phyloP scores from a whole-genome alignment of 1,284 basidiomycete genomes.

The Leccinum pachyderme region DNA sequence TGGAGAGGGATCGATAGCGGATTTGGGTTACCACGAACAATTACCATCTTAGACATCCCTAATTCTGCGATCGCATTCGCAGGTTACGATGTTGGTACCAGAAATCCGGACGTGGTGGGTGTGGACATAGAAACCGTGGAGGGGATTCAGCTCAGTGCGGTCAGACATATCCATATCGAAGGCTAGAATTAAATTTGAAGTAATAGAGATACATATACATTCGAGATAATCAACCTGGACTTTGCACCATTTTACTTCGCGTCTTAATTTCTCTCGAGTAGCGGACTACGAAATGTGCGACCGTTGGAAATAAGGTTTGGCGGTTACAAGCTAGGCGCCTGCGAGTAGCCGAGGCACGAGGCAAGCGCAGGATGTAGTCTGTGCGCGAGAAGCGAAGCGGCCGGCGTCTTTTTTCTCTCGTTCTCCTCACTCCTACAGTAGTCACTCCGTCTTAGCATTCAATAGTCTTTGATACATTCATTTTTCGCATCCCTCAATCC shows the following conservation, averaged over 20 bases:
- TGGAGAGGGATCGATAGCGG: neutral
- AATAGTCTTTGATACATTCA: no score
- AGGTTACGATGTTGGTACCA: neutral
- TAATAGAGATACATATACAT: neutral
- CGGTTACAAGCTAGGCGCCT: no score
- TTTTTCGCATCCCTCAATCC: no score
- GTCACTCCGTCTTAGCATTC: no score
- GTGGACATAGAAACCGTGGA: neutral
- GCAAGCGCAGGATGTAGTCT: no score
- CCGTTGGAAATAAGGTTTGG: no score
- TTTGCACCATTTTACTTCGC: neutral
- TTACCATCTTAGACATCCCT: neutral
- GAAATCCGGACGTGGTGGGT: neutral
- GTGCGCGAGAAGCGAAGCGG: no score
- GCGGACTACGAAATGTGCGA: no score
- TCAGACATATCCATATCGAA: neutral
- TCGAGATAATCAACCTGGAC: neutral
- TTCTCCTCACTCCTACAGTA: no score
- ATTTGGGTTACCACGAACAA: neutral
- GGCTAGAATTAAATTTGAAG: neutral
- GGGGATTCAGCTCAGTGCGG: neutral
- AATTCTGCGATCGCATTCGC: neutral
- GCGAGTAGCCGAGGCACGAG: no score
- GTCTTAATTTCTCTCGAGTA: no score
- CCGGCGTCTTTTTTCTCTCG: no score